Conservation (phyloP, 495 filamentous ascomycete species). For the Tuber brumale region DNA sequence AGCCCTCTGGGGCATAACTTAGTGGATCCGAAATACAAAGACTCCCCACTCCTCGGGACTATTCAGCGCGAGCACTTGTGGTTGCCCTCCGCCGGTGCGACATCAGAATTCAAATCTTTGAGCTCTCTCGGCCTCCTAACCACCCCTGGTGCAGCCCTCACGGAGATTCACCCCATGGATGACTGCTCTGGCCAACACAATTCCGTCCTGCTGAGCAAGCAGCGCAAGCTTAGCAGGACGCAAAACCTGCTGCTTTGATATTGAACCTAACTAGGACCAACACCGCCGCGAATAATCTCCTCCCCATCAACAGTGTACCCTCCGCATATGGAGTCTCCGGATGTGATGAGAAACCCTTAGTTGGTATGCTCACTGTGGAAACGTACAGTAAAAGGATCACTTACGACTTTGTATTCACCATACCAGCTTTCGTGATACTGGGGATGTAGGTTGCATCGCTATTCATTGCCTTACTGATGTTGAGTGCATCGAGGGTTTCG, state of each 20-base stretch:
- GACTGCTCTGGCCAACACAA: constrained; percentile 42
- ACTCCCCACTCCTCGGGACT: constrained; percentile 40
- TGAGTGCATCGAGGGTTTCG: no score
- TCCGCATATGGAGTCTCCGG: no score
- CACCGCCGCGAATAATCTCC: constrained; percentile 41
- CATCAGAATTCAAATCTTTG: no score
- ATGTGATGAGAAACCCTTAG: no score
- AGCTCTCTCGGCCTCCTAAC: no score
- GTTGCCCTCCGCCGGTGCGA: constrained; percentile 22
- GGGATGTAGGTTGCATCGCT: constrained; percentile 12
- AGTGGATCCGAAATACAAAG: constrained; percentile 33
- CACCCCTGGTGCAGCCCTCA: constrained; percentile 5
- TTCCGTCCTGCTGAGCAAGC: constrained; percentile 41
- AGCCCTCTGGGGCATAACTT: constrained; percentile 46
- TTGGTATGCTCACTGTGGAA: no score
- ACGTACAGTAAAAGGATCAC: constrained; percentile 34
- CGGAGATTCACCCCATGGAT: neutral
- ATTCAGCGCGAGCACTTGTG: no score
- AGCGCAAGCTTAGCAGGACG: constrained; percentile 40
- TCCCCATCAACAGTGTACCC: constrained; percentile 41
- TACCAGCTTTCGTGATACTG: constrained; percentile 41
- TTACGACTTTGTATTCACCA: constrained; percentile 42
- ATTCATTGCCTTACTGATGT: no score
- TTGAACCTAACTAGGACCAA: constrained; percentile 47
- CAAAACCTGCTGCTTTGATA: constrained; percentile 37